A percentile compares a stretch with the other conserved stretches of the same genome.
These are phyloP conservation scores for Triticum monococcum DNA, from an alignment of 176 grass and related monocot genomes.

Conservation along the genomic window DNA sequence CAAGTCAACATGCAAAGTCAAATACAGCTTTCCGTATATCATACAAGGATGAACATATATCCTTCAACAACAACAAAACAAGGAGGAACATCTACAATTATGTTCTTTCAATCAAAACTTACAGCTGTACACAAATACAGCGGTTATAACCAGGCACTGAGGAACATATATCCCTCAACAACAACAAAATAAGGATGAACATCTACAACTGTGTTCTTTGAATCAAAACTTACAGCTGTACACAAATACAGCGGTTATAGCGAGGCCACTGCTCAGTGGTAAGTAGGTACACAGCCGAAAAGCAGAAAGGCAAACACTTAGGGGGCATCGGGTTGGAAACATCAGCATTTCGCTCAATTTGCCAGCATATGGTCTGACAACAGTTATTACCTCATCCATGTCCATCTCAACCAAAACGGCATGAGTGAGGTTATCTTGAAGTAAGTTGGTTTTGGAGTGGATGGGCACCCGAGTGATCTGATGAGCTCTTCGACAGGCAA, in stretches of 20 bases:
- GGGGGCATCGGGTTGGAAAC: not conserved
- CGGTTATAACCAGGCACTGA: no score
- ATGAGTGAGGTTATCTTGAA: constrained; percentile 35
- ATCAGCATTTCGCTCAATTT: constrained; percentile 39
- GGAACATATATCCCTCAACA: no score
- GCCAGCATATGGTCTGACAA: constrained; percentile 33
- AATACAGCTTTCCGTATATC: not conserved
- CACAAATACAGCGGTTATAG: constrained; percentile 20
- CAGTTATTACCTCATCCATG: constrained; percentile 45
- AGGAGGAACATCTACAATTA: no score
- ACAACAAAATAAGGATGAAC: not conserved
- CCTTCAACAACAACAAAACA: no score
- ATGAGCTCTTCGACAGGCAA: constrained; percentile 64
- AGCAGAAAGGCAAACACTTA: constrained; percentile 35
- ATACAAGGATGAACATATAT: no score
- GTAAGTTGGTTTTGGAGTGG: constrained; percentile 78
- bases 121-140: no score
- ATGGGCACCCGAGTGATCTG: constrained; percentile 60
- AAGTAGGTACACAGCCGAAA: constrained; percentile 23
- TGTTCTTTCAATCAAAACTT: no score
- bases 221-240: constrained; percentile 20
- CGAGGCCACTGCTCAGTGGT: constrained; percentile 5
- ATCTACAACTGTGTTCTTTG: not conserved
- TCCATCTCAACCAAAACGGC: constrained; percentile 49
- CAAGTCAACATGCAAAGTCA: not conserved